Conservation (phyloP, 116 monocot species). For the Papilionanthe hybrid region DNA sequence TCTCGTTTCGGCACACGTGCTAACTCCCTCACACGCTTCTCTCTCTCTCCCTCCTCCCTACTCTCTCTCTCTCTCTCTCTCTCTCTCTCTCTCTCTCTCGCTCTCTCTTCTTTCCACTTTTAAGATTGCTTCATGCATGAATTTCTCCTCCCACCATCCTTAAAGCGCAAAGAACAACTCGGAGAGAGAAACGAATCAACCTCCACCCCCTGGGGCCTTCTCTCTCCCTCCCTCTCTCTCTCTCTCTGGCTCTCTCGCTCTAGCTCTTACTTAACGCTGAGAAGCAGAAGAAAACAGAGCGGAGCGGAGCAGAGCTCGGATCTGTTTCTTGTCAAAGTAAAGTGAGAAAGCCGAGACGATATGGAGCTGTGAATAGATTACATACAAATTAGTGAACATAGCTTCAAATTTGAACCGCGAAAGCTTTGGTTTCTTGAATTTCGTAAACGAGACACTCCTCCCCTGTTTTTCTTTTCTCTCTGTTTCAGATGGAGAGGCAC, state of each 20-base stretch:
- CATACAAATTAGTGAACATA: not conserved
- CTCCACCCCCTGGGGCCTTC: not conserved
- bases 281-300: not conserved
- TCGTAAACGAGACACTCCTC: not conserved
- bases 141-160: conserved; percentile 25
- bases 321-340: not conserved
- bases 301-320: conserved; percentile 1
- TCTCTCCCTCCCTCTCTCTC: not conserved
- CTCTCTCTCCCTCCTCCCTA: not conserved
- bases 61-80: conserved; percentile 16
- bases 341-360: not conserved
- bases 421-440: not conserved
- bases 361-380: not conserved
- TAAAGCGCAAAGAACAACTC: conserved; percentile 1
- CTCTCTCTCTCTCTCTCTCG: conserved; percentile 16
- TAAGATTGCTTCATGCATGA: conserved; percentile 48
- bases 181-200: not conserved
- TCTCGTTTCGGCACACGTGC: conserved; percentile 15
- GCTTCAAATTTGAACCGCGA: not conserved
- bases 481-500: conserved; percentile 22
- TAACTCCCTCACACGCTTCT: not conserved
- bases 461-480: not conserved
- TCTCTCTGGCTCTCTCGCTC: not conserved
- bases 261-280: too few relatives aligned
- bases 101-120: conserved; percentile 5